Conservation (phyloP, 2,329 filamentous ascomycete species). For the Lithohypha guttulata region DNA sequence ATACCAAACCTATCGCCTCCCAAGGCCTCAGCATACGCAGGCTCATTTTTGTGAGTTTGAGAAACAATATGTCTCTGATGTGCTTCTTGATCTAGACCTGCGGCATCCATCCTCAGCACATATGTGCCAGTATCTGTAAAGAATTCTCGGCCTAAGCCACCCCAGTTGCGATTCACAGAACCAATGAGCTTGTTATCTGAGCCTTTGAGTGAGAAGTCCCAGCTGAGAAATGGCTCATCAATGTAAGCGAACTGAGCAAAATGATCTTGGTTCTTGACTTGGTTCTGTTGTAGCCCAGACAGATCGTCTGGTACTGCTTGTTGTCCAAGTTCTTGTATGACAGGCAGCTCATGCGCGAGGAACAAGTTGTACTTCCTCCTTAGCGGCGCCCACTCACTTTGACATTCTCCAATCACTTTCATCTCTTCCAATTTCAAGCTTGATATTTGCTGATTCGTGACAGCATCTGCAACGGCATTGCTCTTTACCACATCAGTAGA, state of each 20-base stretch:
- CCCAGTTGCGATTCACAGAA: slow-evolving; percentile 54
- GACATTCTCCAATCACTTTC: slow-evolving; percentile 53
- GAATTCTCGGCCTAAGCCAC: slow-evolving; percentile 51
- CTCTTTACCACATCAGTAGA: slow-evolving; percentile 24
- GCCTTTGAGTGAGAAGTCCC: slow-evolving; percentile 51
- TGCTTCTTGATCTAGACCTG: slow-evolving; percentile 32
- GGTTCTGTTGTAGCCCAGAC: slow-evolving; percentile 39
- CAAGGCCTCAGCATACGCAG: slow-evolving; percentile 13
- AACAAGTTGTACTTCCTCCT: slow-evolving; percentile 56
- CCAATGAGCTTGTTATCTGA: slow-evolving; percentile 44
- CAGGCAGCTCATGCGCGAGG: slow-evolving; percentile 40
- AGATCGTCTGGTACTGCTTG: slow-evolving; percentile 29
- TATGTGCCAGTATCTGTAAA: slow-evolving; percentile 59
- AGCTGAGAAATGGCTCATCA: slow-evolving; percentile 52
- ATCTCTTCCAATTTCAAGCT: slow-evolving; percentile 45
- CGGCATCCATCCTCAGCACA: slow-evolving; percentile 53
- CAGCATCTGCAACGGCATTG: slow-evolving; percentile 24
- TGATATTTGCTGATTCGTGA: slow-evolving; percentile 42
- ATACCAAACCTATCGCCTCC: slow-evolving; percentile 35
- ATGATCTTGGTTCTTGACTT: slow-evolving; percentile 31
- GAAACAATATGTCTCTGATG: slow-evolving; percentile 29
- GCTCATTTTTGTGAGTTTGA: slow-evolving; percentile 25
- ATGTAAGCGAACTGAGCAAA: slow-evolving; percentile 53
- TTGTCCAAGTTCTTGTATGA: background rate
- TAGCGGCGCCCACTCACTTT: slow-evolving; percentile 53